Evolutionary conservation across 2,329 filamentous ascomycete species (phyloP).

Genomic region (Aspergillus awamori): DNA sequence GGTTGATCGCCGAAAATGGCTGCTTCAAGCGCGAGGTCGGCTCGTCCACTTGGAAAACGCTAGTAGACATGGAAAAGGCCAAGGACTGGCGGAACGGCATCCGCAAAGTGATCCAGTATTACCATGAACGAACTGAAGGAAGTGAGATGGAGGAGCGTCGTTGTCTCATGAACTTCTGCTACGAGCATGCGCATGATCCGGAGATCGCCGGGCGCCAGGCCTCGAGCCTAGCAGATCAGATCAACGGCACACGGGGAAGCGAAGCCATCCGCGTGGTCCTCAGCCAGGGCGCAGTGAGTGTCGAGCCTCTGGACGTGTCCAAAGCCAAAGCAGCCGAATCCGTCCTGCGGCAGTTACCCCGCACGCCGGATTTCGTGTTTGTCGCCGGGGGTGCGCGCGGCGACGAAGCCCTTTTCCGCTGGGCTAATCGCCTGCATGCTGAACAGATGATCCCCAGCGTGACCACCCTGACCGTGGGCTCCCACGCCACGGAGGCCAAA

Average conservation of each 20-base stretch:
- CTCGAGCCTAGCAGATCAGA: conserved; percentile 85
- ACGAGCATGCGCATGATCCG: conserved; percentile 74
- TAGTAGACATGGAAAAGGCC: conserved; percentile 71
- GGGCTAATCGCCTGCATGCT: conserved; percentile 77
- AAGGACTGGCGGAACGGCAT: conserved; percentile 80
- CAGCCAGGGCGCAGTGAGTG: conserved; percentile 75
- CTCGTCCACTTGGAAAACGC: conserved; percentile 69
- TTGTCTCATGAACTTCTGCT: conserved; percentile 86
- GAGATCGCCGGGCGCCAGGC: conserved; percentile 78
- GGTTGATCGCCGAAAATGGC: conserved; percentile 89
- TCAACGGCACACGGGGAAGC: conserved; percentile 85
- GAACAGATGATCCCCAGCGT: conserved; percentile 65
- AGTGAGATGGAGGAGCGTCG: conserved; percentile 82
- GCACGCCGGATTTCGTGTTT: conserved; percentile 77
- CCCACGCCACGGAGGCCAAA: conserved; percentile 80
- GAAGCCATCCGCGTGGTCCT: conserved; percentile 82
- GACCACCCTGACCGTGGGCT: conserved; percentile 80
- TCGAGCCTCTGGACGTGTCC: conserved; percentile 82
- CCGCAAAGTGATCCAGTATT: conserved; percentile 80
- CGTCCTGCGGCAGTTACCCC: conserved; percentile 66
- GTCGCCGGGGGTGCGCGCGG: conserved; percentile 86
- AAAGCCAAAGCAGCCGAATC: conserved; percentile 78
- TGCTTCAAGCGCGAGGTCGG: conserved; percentile 77
- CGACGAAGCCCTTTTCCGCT: conserved; percentile 87
- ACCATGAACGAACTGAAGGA: conserved; percentile 83